A percentile compares a stretch with the other conserved stretches of the same genome.
Conservation (phyloP, 495 filamentous ascomycete species). For the Saxophila tyrrhenica region DNA sequence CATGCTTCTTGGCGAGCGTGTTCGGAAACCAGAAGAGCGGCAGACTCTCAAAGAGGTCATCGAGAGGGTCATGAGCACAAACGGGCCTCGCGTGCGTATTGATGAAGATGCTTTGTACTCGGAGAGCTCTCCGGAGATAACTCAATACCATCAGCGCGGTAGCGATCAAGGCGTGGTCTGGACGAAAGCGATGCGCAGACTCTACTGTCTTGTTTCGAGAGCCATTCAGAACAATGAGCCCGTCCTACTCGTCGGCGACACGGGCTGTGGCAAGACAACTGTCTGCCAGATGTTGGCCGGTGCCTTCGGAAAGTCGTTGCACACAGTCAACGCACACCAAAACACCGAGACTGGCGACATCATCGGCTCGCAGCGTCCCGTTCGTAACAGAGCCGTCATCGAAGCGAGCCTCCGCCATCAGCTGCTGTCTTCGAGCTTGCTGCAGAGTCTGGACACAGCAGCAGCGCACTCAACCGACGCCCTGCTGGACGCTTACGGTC, state of each 20-base stretch:
- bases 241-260: constrained; percentile 87
- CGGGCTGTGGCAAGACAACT: constrained; percentile 94
- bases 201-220: constrained; percentile 73
- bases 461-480: constrained; percentile 31
- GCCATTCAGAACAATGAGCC: constrained; percentile 88
- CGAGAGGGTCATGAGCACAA: constrained; percentile 68
- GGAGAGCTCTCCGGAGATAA: constrained; percentile 40
- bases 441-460: constrained; percentile 45
- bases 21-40: constrained; percentile 81
- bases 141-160: constrained; percentile 37
- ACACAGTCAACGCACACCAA: constrained; percentile 93
- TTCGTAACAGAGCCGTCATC: constrained; percentile 67
- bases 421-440: neutral
- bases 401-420: constrained; percentile 44
- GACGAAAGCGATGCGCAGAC: constrained; percentile 86
- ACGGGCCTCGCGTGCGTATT: constrained; percentile 49
- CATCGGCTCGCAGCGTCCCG: constrained; percentile 86
- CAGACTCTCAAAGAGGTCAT: constrained; percentile 75
- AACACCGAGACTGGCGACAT: constrained; percentile 95
- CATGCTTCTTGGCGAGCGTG: constrained; percentile 89
- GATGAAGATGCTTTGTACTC: constrained; percentile 64
- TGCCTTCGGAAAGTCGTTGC: constrained; percentile 57
- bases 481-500: constrained; percentile 40
- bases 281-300: constrained; percentile 87
- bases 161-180: constrained; percentile 61